Evolutionary conservation across 306 rosid genomes (phyloP), one percentile per base, ranked within the genome.

Genomic region (Vigna trinervia): DNA sequence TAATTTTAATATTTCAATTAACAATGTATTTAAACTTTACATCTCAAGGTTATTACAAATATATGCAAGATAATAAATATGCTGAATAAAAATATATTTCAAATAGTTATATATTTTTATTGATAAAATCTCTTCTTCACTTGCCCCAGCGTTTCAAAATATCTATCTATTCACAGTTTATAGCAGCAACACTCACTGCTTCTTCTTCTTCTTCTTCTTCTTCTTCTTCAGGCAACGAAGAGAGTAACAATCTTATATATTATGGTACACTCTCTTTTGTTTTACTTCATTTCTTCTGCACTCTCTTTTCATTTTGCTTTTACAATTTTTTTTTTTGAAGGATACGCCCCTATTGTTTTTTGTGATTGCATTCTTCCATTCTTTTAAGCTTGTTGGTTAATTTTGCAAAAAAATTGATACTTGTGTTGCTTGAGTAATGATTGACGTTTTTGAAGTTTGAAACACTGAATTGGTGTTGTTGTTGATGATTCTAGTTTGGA

Each of bases 401-500:
- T 57, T 67, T 57, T 13, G 19, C 70, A 26, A 14, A 63, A 26
- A 41, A 0, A 10, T 32, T 53, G 53, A 38, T 43, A 34, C 63
- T 62, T 69, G 34, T 15, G 66, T 69, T 69, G 36, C 30, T 61
- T 70, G 39, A 41, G 6, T 6, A 15, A 7, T 17, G 58, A 17
- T 52, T 17, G 12, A 17, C 26, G 58, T 52, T 52, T 52, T 6
- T 1, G 2, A 50, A 15, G 8, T 50, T n/a, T 50, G 56, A 15
- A 5, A 15, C 56, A 51, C 11, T 15, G 10, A 51, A 17, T 7
- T 17, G 1, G 58, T 7, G 26, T 52, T 52, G 58, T 7, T 52
- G 8, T 52, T 52, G 12, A 52, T 52, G 73, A 69, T 66, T 67
- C 10, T 38, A 50, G 28, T 77, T 7, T 62, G 58, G 56, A 65